These are phyloP conservation scores for Phytopythium cucurbitacearum DNA, from an alignment of 352 stramenopile species.

Conservation along the genomic window DNA sequence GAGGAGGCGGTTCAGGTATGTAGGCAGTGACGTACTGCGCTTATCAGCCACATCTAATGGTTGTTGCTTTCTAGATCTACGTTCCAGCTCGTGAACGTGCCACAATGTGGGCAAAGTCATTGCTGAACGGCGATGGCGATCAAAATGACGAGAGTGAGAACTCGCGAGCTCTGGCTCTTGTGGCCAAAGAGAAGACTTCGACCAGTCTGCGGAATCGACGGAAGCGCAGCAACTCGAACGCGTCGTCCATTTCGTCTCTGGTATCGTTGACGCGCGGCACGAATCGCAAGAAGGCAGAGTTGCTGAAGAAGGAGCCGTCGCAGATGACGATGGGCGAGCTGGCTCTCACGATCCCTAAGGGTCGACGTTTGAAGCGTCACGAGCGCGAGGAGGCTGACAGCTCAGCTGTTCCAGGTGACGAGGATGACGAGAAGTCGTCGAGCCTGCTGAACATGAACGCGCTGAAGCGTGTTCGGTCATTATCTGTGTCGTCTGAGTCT, in stretches of 20 bases:
- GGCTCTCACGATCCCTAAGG: slow-evolving; percentile 68
- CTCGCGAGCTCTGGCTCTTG: slow-evolving; percentile 20
- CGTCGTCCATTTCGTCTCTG: slow-evolving; percentile 38
- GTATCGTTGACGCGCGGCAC: slow-evolving; percentile 15
- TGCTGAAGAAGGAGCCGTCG: slow-evolving; percentile 66
- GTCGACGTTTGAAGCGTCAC: slow-evolving; percentile 45
- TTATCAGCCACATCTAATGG: neutral
- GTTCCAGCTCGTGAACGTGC: slow-evolving; percentile 67
- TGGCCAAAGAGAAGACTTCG: slow-evolving; percentile 20
- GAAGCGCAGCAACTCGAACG: slow-evolving; percentile 55
- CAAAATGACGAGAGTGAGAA: slow-evolving; percentile 11
- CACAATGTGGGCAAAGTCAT: slow-evolving; percentile 68
- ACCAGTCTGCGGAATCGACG: slow-evolving; percentile 13
- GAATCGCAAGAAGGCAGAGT: slow-evolving; percentile 46
- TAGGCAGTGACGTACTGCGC: neutral
- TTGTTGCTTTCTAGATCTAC: slow-evolving; percentile 30
- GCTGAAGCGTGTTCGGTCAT: slow-evolving; percentile 46
- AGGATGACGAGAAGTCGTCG: slow-evolving; percentile 17
- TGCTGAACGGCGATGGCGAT: slow-evolving; percentile 40
- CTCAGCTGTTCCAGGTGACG: slow-evolving; percentile 4
- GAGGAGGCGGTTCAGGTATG: slow-evolving; percentile 17
- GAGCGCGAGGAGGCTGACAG: slow-evolving; percentile 46
- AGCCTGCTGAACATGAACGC: slow-evolving; percentile 33
- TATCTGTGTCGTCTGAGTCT: slow-evolving; percentile 62
- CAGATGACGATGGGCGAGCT: slow-evolving; percentile 86